Percentiles rank a stretch among this genome's conserved stretches.
Evolutionary conservation across 257 asterid species (phyloP).

Genomic region (Solanum clarkiae): DNA sequence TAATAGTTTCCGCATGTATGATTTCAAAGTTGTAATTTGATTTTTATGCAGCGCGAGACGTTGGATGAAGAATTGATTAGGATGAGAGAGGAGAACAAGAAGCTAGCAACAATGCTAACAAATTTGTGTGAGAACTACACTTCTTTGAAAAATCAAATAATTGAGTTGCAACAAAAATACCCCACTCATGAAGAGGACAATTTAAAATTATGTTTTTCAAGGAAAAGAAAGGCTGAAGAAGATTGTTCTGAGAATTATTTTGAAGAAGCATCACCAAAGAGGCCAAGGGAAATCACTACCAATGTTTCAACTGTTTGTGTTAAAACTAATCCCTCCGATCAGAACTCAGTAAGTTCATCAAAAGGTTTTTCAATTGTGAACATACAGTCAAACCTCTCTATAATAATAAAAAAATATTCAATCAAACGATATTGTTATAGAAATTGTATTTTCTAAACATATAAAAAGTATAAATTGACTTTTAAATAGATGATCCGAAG

Average conservation of each 20-base stretch:
- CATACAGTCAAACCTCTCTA: neutral
- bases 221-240: constrained; percentile 30
- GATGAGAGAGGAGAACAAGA: constrained; percentile 45
- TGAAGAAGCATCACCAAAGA: constrained; percentile 19
- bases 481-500: neutral
- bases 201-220: neutral
- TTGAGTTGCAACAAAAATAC: constrained; percentile 16
- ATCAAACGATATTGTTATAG: too few species aligned
- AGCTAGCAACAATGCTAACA: constrained; percentile 27
- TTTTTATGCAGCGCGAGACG: constrained; percentile 16
- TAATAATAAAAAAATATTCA: neutral
- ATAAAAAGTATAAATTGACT: neutral
- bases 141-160: constrained; percentile 2
- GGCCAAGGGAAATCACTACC: constrained; percentile 40
- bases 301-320: constrained; percentile 36
- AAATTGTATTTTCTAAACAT: too few species aligned
- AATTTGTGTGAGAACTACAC: constrained; percentile 19
- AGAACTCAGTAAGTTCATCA: constrained; percentile 35
- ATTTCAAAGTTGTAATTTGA: neutral
- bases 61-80: constrained; percentile 30
- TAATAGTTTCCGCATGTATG: too few species aligned
- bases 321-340: constrained; percentile 39
- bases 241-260: neutral
- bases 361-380: neutral
- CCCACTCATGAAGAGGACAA: neutral